Percentiles rank a stretch among this genome's conserved stretches.
Conservation (phyloP, 2,329 filamentous ascomycete genomes). For the Scedosporium dehoogii region DNA sequence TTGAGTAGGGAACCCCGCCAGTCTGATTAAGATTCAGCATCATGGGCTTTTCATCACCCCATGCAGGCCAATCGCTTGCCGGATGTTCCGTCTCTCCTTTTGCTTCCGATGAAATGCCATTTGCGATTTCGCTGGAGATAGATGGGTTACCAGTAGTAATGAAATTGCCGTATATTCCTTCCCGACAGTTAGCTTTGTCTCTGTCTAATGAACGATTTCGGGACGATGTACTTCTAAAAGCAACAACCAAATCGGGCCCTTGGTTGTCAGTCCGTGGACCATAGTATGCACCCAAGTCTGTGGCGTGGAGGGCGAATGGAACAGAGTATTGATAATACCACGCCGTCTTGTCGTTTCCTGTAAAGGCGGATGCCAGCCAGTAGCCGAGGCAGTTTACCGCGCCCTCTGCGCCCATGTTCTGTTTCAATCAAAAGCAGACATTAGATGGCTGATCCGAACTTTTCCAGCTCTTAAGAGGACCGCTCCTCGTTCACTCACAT, state of each 20-base stretch:
- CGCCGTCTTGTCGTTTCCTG: conserved; percentile 18
- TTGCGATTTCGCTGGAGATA: conserved; percentile 20
- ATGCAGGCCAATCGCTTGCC: conserved; percentile 23
- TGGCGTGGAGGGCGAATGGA: conserved; percentile 26
- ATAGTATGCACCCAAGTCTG: conserved; percentile 26
- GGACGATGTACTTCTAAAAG: conserved; percentile 15
- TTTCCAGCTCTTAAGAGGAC: neutral
- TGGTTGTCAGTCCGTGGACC: conserved; percentile 1
- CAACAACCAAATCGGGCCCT: neutral
- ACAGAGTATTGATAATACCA: conserved; percentile 42
- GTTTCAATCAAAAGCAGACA: neutral
- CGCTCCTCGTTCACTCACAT: conserved; percentile 9
- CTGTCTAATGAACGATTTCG: neutral
- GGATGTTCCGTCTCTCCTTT: conserved; percentile 12
- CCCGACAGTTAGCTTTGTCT: neutral
- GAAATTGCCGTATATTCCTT: conserved; percentile 35
- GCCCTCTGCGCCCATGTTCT: conserved; percentile 42
- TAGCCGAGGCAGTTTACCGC: conserved; percentile 47
- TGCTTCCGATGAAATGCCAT: conserved; percentile 16
- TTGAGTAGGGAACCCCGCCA: conserved; percentile 21
- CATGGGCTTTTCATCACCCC: conserved; percentile 18
- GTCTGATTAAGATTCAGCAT: conserved; percentile 38
- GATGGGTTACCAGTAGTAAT: conserved; percentile 29
- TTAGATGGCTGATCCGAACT: neutral
- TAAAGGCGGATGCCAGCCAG: conserved; percentile 42